phyloP scores from a whole-genome alignment of 495 filamentous ascomycete species.

The Xeromyces bisporus region DNA sequence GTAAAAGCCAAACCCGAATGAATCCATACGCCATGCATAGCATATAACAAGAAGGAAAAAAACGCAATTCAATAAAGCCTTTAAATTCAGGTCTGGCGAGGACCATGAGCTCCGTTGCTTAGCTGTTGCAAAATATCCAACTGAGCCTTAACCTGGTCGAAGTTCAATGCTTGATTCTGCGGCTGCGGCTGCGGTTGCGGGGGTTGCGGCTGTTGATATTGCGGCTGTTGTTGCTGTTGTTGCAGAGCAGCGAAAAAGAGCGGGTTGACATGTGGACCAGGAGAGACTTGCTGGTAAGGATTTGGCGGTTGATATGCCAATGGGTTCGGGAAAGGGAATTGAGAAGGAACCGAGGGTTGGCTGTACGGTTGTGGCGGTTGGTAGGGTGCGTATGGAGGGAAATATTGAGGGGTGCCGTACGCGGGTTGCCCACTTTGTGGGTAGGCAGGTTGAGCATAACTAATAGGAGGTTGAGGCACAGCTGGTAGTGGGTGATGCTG shows the following conservation, averaged over 20 bases:
- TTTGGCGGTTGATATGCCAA: conserved; percentile 19
- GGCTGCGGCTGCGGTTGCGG: conserved; percentile 23
- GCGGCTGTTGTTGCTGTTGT: conserved; percentile 24
- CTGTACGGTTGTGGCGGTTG: conserved; percentile 18
- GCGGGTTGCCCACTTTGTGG: conserved; percentile 11
- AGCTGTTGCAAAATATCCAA: conserved; percentile 29
- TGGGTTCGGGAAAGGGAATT: conserved; percentile 23
- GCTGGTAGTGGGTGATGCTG: conserved; percentile 2
- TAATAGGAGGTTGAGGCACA: conserved; percentile 12
- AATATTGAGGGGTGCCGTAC: conserved; percentile 17
- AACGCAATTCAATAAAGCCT: too few species aligned
- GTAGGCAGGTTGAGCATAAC: conserved; percentile 12
- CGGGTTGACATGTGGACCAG: conserved; percentile 49
- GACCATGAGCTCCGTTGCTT: conserved; percentile 21
- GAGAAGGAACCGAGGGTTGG: conserved; percentile 15
- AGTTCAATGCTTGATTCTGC: conserved; percentile 19
- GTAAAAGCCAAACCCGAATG: too few species aligned
- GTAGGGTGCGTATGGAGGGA: conserved; percentile 14
- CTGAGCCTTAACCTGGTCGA: conserved; percentile 30
- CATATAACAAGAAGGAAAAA: too few species aligned
- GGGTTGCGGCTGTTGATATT: conserved; percentile 21
- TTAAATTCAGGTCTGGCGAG: conserved; percentile 16
- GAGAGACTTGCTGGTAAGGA: conserved; percentile 20
- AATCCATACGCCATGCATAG: too few species aligned
- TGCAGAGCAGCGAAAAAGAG: conserved; percentile 39